Evolutionary conservation across 768 basidiomycete species (phyloP).

Genomic region (Amanita subjunquillea): DNA sequence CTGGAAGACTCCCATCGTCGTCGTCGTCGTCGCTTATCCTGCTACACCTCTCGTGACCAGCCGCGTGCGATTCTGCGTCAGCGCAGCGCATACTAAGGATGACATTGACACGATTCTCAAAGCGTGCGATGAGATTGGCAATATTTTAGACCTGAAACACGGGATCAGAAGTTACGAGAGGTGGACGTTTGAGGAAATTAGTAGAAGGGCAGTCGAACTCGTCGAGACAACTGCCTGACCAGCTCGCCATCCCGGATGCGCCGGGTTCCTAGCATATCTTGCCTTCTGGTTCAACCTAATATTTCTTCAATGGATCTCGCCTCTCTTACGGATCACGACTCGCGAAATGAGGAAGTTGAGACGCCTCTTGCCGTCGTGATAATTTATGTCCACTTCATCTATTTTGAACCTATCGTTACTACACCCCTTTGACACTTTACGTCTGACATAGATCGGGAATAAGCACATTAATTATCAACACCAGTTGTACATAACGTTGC

Average conservation of each 20-base stretch:
- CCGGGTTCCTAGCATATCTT: no score
- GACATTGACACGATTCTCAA: constrained; percentile 81
- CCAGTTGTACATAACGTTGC: background rate
- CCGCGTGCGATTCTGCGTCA: constrained; percentile 89
- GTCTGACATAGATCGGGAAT: background rate
- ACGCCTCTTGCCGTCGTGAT: background rate
- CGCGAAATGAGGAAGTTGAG: background rate
- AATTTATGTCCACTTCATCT: background rate
- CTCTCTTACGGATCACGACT: background rate
- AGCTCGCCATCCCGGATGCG: background rate
- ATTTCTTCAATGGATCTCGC: background rate
- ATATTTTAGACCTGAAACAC: constrained; percentile 84
- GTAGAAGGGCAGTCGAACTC: constrained; percentile 63
- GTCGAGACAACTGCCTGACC: constrained; percentile 5
- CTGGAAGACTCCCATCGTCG: constrained; percentile 69
- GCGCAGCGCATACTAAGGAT: constrained; percentile 93
- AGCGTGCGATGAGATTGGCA: constrained; percentile 90
- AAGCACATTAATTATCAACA: background rate
- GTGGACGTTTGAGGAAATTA: constrained; percentile 73
- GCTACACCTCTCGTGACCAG: constrained; percentile 85
- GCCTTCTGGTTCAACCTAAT: background rate
- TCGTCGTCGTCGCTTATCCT: constrained; percentile 86
- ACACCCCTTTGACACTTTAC: background rate
- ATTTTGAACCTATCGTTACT: background rate
- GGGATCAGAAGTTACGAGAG: constrained; percentile 42